Evolutionary conservation across 495 filamentous ascomycete genomes (phyloP).

Genomic region (Chaetomidium leptoderma): DNA sequence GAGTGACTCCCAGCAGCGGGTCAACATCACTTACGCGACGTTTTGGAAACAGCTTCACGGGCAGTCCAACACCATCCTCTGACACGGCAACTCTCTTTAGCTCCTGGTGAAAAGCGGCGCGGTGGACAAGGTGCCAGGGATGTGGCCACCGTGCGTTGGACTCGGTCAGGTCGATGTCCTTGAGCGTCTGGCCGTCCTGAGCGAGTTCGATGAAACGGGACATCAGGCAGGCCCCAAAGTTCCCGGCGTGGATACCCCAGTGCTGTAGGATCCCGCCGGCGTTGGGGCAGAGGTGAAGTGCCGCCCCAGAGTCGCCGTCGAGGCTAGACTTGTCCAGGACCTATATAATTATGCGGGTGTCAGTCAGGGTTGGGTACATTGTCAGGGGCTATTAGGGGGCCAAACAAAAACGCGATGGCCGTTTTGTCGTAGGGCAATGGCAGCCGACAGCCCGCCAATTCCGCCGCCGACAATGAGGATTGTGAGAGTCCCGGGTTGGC

Average conservation of each 20-base stretch:
- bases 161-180: slow-evolving; percentile 31
- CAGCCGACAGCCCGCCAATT: slow-evolving; percentile 52
- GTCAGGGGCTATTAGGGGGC: not conserved
- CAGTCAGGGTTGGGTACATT: slow-evolving; percentile 14
- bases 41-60: slow-evolving; percentile 38
- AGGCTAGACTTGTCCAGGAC: slow-evolving; percentile 52
- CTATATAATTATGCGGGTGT: slow-evolving; percentile 33
- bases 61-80: slow-evolving; percentile 33
- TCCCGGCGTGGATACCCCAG: slow-evolving; percentile 39
- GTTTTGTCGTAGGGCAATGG: slow-evolving; percentile 50
- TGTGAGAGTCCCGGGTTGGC: slow-evolving; percentile 14
- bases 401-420: slow-evolving; percentile 51
- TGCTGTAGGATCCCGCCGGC: slow-evolving; percentile 46
- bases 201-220: slow-evolving; percentile 37
- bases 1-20: slow-evolving; percentile 38
- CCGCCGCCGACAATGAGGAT: slow-evolving; percentile 55
- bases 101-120: slow-evolving; percentile 46
- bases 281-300: slow-evolving; percentile 54
- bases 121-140: slow-evolving; percentile 52
- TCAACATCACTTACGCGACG: slow-evolving; percentile 43
- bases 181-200: slow-evolving; percentile 27
- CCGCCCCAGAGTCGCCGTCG: slow-evolving; percentile 52
- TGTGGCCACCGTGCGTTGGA: slow-evolving; percentile 45
- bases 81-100: slow-evolving; percentile 44
- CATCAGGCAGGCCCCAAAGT: slow-evolving; percentile 32